Evolutionary conservation across 495 filamentous ascomycete species (phyloP).

Genomic region (Friedmanniomyces endolithicus): DNA sequence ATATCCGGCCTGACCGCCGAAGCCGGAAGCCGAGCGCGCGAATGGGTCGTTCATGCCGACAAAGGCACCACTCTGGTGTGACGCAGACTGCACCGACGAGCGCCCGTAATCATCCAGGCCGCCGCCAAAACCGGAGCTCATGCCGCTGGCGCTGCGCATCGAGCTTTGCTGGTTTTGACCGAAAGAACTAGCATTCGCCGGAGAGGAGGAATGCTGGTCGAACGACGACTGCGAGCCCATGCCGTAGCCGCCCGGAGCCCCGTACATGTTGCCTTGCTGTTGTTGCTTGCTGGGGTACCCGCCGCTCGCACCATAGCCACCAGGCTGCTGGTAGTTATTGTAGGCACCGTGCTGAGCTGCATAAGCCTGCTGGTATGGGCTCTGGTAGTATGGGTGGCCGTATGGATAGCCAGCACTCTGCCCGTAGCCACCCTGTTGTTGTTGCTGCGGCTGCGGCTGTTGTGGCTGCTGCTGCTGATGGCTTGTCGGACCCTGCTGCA

Average conservation of each 20-base stretch:
- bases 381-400: constrained; percentile 66
- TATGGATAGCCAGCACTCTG: constrained; percentile 44
- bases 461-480: constrained; percentile 47
- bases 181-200: constrained; percentile 57
- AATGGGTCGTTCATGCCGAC: constrained; percentile 65
- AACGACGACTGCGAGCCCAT: constrained; percentile 59
- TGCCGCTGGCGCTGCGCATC: constrained; percentile 40
- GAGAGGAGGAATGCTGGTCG: constrained; percentile 63
- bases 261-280: constrained; percentile 64
- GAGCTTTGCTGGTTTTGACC: constrained; percentile 29
- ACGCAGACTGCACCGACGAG: constrained; percentile 52
- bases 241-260: constrained; percentile 61
- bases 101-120: constrained; percentile 63
- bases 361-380: constrained; percentile 68
- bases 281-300: constrained; percentile 41
- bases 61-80: constrained; percentile 51
- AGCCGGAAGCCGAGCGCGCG: constrained; percentile 53
- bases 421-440: constrained; percentile 1
- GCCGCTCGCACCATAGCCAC: constrained; percentile 45
- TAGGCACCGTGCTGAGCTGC: constrained; percentile 27
- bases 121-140: constrained; percentile 47
- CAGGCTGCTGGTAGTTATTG: constrained; percentile 45
- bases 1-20: constrained; percentile 52
- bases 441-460: constrained; percentile 24
- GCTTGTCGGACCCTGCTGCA: constrained; percentile 30